Evolutionary conservation across 352 stramenopile species (phyloP), one percentile per base, ranked within the genome.

Genomic region (Blastocystis sp.): DNA sequence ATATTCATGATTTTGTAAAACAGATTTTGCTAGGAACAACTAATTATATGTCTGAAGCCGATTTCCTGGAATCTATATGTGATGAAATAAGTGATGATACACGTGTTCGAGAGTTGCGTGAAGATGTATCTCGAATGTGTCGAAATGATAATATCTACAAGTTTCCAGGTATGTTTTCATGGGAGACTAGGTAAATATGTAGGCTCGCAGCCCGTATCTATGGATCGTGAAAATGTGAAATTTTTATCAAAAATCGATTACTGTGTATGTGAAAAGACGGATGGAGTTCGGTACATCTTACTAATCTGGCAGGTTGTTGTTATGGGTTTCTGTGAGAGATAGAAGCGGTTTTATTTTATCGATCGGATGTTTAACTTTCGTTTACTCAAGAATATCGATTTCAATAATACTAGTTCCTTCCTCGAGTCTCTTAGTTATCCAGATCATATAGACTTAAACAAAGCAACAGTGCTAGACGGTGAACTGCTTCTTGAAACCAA

Each of bases 171-270:
- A 35, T 48, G 69, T 33, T 33, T 30, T 27, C 27, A 4, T 37
- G 15, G 6, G 19, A 35, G 44, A n/a, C n/a, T 76, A 2, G 7
- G 7, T 57, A 53, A 51, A 17, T 27, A 22, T 22, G 0, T 56
- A 89, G 78, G 78, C 54, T 89, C 78, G 30, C 78, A 89, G 30
- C 78, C 78, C 13, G 78, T 89, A 27, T 89, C 78, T 11, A 89
- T 89, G 78, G 48, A 79, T 56, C 35, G 66, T 22, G 66, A 89
- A 35, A 89, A 89, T 48, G 57, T 76, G 54, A 62, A 66, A 17
- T 89, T 40, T 40, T n/a, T 89, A 22, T 79, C 60, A 1, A 37
- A 78, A 33, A 37, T 79, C 44, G 56, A 89, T 15, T 89, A 89
- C 19, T 76, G 60, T 19, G 78, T 89, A 13, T 89, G 78, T 48